Conservation (phyloP, 2,329 filamentous ascomycete genomes). For the Botrytis cinerea region DNA sequence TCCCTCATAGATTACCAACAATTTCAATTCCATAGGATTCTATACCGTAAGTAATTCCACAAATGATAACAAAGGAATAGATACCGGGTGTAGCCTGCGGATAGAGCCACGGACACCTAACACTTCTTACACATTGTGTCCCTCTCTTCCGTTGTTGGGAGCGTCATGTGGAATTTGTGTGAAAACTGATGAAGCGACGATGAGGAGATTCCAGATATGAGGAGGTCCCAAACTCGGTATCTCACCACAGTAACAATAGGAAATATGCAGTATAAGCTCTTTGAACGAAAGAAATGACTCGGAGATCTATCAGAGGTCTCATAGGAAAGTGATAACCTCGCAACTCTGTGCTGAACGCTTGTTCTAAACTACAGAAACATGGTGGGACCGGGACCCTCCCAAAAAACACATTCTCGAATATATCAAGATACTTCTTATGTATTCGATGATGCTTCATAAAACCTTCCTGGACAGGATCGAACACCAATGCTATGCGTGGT, state of each 20-base stretch:
- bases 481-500: no score
- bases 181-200: neutral
- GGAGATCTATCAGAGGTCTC: neutral
- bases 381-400: neutral
- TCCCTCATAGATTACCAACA: neutral
- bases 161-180: neutral
- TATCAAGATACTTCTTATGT: neutral
- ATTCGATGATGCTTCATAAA: neutral
- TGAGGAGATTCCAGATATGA: neutral
- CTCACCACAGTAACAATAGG: neutral
- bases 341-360: neutral
- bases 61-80: neutral
- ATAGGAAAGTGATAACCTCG: neutral
- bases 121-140: neutral
- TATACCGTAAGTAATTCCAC: neutral
- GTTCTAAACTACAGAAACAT: neutral
- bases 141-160: rapidly evolving
- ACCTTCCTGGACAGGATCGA: no score
- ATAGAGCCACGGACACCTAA: neutral
- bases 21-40: neutral
- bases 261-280: neutral
- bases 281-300: neutral
- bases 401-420: neutral
- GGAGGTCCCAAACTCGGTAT: no score
- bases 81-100: neutral